Evolutionary conservation across 176 grass and related monocot species (phyloP).

Genomic region (Cymbopogon citratus): DNA sequence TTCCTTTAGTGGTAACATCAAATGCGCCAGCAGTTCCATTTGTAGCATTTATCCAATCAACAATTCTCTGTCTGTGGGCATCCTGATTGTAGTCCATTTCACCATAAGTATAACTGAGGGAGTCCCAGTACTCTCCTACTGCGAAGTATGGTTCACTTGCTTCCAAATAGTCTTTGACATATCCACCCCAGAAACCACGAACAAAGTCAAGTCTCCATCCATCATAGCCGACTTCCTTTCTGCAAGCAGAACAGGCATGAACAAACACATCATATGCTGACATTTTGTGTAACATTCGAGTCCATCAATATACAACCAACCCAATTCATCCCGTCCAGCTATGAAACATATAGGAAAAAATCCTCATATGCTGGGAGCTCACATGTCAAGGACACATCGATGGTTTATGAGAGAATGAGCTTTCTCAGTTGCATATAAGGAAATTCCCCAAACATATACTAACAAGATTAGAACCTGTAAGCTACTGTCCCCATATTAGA

Average conservation of each 20-base stretch:
- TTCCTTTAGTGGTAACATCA: conserved; percentile 98
- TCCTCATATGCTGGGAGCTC: not conserved
- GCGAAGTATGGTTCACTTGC: conserved; percentile 81
- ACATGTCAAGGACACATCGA: not conserved
- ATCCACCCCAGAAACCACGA: conserved; percentile 99
- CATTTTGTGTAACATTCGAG: not conserved
- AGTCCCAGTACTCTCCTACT: conserved; percentile 99
- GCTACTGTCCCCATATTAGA: not conserved
- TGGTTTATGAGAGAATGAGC: not conserved
- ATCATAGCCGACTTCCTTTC: conserved; percentile 93
- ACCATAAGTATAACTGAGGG: conserved; percentile 95
- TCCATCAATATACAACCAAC: not conserved
- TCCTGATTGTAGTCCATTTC: conserved; percentile 99
- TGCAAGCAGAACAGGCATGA: conserved; percentile 32
- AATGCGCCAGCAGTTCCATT: conserved; percentile 85
- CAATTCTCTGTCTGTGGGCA: conserved; percentile 95
- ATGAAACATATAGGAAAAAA: not conserved
- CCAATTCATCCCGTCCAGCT: not conserved
- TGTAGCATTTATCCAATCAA: conserved; percentile 99
- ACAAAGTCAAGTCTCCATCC: conserved; percentile 98
- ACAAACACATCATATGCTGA: conserved; percentile 7
- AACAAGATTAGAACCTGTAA: not conserved
- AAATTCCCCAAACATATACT: not conserved
- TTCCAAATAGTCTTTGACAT: conserved; percentile 96
- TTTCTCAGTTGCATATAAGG: not conserved